A percentile compares a stretch with the other conserved stretches of the same genome.
phyloP scores from a whole-genome alignment of 352 stramenopile genomes.

The Globisporangium acanthophoron region DNA sequence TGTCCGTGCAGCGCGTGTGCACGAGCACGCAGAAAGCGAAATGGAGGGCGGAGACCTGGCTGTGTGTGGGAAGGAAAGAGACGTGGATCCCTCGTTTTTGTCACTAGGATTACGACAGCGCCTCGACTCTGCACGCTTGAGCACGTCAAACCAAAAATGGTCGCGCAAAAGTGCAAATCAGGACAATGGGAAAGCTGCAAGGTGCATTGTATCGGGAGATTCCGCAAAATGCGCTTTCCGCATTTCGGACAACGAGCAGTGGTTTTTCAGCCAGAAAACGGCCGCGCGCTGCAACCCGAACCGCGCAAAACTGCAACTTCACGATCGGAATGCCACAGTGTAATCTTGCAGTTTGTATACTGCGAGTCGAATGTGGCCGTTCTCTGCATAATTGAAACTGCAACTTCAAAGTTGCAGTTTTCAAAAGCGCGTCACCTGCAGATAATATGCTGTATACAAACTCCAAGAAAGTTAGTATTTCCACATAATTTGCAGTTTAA shows the following conservation, averaged over 20 bases:
- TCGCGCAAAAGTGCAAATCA: no score
- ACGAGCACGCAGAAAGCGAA: not conserved
- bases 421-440: not conserved
- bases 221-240: no score
- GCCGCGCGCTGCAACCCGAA: not conserved
- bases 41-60: not conserved
- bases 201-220: no score
- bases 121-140: no score
- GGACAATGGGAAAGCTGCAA: no score
- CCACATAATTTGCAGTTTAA: not conserved
- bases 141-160: no score
- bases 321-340: not conserved
- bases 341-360: not conserved
- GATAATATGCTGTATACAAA: not conserved
- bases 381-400: not conserved
- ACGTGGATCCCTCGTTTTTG: no score
- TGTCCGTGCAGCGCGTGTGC: not conserved
- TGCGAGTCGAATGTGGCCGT: not conserved
- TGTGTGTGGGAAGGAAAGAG: not conserved
- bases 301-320: not conserved
- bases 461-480: not conserved
- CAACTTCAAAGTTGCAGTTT: constrained; percentile 1
- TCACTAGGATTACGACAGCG: no score
- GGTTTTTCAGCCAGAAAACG: not conserved
- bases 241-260: not conserved